These are phyloP conservation scores for Nematocida major DNA, from an alignment of 371 early-diverging fungal species.

Conservation along the genomic window DNA sequence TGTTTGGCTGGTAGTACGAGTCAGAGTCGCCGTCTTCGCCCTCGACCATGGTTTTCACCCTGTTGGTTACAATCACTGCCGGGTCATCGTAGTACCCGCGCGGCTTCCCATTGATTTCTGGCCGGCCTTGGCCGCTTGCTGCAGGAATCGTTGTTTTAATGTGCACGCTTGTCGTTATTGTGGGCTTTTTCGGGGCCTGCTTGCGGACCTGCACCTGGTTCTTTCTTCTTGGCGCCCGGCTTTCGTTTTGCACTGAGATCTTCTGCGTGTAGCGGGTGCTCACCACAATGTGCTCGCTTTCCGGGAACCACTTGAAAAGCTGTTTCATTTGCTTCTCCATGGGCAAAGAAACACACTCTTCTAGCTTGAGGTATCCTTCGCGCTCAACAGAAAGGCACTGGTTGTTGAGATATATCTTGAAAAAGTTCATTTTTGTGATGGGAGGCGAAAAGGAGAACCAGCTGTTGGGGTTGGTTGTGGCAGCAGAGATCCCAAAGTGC, in stretches of 20 bases:
- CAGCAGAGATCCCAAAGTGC: slow-evolving; percentile 13
- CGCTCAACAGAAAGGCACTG: slow-evolving; percentile 4
- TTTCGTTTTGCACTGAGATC: too few relatives aligned
- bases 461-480: not conserved
- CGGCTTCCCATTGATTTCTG: not conserved
- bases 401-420: slow-evolving; percentile 33
- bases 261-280: not conserved
- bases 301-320: slow-evolving; percentile 24
- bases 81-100: not conserved
- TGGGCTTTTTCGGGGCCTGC: not conserved
- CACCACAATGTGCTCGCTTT: not conserved
- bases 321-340: not conserved
- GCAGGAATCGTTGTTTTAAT: not conserved
- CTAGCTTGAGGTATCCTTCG: not conserved
- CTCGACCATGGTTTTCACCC: too few relatives aligned
- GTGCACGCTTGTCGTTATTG: not conserved
- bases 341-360: not conserved
- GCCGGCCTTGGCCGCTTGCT: too few relatives aligned
- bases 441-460: slow-evolving; percentile 45
- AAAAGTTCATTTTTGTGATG: not conserved
- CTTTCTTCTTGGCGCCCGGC: not conserved
- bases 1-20: too few relatives aligned
- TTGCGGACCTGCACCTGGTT: not conserved
- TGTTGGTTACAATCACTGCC: too few relatives aligned
- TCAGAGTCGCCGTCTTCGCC: too few relatives aligned